Conservation (phyloP, 164 flowering plant genomes). For the Vitis amurensis region DNA sequence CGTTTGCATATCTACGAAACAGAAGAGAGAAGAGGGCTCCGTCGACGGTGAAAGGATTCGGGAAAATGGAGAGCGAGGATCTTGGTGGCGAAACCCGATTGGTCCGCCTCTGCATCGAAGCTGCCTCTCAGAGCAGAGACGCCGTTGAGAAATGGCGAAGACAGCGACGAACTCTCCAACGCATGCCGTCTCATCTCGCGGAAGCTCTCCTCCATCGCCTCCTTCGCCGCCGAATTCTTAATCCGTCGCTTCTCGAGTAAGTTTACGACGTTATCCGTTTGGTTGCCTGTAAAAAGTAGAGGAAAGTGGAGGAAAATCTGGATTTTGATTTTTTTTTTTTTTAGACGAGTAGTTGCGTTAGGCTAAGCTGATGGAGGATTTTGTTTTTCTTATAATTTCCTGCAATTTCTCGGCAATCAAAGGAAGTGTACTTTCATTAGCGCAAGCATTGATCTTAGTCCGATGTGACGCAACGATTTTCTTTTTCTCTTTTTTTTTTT, state of each 20-base stretch:
- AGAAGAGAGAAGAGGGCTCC: background rate
- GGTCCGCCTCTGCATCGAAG: conserved; percentile 64
- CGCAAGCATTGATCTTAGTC: no score
- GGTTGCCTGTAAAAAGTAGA: background rate
- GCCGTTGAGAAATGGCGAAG: conserved; percentile 78
- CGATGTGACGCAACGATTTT: no score
- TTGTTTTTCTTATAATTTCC: no score
- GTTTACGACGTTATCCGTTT: conserved; percentile 1
- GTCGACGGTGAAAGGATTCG: background rate
- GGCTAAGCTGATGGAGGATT: no score
- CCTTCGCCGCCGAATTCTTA: conserved; percentile 66
- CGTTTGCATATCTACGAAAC: background rate
- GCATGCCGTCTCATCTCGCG: conserved; percentile 75
- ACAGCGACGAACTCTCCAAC: conserved; percentile 76
- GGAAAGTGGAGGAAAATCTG: background rate
- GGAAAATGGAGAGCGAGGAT: conserved; percentile 15
- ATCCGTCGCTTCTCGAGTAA: conserved; percentile 93
- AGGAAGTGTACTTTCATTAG: no score
- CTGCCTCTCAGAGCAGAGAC: conserved; percentile 55
- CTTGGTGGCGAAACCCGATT: conserved; percentile 25
- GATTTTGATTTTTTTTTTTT: background rate
- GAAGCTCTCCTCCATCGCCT: conserved; percentile 72
- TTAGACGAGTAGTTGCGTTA: no score
- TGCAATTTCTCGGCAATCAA: background rate
- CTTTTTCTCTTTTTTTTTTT: no score